Conservation (phyloP, 495 filamentous ascomycete species). For the Talaromyces wortmannii region DNA sequence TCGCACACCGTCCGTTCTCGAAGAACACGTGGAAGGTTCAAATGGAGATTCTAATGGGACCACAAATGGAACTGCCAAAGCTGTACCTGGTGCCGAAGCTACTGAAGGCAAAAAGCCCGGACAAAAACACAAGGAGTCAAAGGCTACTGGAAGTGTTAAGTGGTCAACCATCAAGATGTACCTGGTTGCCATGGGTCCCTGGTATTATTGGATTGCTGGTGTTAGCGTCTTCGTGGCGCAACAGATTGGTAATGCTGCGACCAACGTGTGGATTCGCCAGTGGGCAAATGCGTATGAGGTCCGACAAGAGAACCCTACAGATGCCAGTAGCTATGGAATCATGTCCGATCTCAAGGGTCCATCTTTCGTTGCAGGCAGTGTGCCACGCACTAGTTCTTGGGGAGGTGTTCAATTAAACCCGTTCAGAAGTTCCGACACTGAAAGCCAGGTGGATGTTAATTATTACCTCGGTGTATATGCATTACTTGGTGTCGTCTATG, state of each 20-base stretch:
- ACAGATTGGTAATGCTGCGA: constrained; percentile 76
- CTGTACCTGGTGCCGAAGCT: constrained; percentile 18
- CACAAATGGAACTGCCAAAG: constrained; percentile 23
- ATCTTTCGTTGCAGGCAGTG: constrained; percentile 31
- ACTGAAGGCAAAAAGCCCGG: constrained; percentile 43
- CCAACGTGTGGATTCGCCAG: constrained; percentile 88
- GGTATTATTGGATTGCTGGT: constrained; percentile 87
- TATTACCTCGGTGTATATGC: constrained; percentile 87
- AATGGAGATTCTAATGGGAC: constrained; percentile 17
- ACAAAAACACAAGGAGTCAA: constrained; percentile 59
- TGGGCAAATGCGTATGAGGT: constrained; percentile 67
- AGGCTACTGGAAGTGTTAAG: constrained; percentile 79
- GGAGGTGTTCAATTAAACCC: constrained; percentile 19
- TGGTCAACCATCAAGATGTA: constrained; percentile 80
- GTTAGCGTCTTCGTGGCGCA: constrained; percentile 67
- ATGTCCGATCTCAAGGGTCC: constrained; percentile 31
- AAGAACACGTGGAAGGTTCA: constrained; percentile 18
- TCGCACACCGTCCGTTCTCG: constrained; percentile 57
- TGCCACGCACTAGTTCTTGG: constrained; percentile 27
- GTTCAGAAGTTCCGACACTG: constrained; percentile 10
- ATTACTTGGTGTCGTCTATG: constrained; percentile 65
- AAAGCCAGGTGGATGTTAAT: constrained; percentile 59
- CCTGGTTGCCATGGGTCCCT: constrained; percentile 79
- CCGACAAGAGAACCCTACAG: constrained; percentile 13
- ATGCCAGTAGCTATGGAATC: constrained; percentile 32